phyloP scores from a whole-genome alignment of 352 stramenopile species.

The Phytophthora kernoviae region DNA sequence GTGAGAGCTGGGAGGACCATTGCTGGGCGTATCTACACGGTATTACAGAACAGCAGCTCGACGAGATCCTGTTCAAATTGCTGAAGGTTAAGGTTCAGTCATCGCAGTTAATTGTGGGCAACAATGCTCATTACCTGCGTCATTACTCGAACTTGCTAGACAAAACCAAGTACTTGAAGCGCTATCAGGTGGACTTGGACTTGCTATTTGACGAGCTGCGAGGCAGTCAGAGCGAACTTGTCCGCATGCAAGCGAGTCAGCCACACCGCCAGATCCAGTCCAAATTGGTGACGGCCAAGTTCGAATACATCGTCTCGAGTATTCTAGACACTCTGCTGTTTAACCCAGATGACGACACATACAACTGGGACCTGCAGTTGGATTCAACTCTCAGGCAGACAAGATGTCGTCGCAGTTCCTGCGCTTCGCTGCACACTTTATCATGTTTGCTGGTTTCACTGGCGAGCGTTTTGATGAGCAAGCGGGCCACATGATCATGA shows the following conservation, averaged over 20 bases:
- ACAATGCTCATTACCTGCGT: conserved; percentile 62
- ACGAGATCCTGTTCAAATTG: conserved; percentile 71
- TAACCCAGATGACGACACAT: conserved; percentile 45
- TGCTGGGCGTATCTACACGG: conserved; percentile 81
- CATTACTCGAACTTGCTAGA: conserved; percentile 62
- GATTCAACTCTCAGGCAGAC: conserved; percentile 48
- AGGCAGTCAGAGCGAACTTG: conserved; percentile 59
- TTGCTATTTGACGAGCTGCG: conserved; percentile 80
- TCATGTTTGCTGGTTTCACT: conserved; percentile 75
- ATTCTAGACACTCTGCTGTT: conserved; percentile 66
- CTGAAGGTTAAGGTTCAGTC: conserved; percentile 79
- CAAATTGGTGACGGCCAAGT: conserved; percentile 78
- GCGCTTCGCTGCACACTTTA: conserved; percentile 82
- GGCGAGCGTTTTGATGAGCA: conserved; percentile 67
- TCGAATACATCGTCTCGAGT: conserved; percentile 76
- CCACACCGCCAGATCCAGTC: conserved; percentile 79
- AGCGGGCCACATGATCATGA: conserved; percentile 79
- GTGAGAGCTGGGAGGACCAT: conserved; percentile 85
- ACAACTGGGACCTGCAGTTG: conserved; percentile 76
- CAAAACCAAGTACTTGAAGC: conserved; percentile 79
- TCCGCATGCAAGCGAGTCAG: conserved; percentile 73
- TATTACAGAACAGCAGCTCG: conserved; percentile 72
- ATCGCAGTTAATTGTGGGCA: conserved; percentile 74
- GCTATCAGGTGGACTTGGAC: conserved; percentile 71
- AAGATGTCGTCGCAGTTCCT: conserved; percentile 60